phyloP scores from a whole-genome alignment of 2,329 filamentous ascomycete genomes.

The Penicillium olsonii region DNA sequence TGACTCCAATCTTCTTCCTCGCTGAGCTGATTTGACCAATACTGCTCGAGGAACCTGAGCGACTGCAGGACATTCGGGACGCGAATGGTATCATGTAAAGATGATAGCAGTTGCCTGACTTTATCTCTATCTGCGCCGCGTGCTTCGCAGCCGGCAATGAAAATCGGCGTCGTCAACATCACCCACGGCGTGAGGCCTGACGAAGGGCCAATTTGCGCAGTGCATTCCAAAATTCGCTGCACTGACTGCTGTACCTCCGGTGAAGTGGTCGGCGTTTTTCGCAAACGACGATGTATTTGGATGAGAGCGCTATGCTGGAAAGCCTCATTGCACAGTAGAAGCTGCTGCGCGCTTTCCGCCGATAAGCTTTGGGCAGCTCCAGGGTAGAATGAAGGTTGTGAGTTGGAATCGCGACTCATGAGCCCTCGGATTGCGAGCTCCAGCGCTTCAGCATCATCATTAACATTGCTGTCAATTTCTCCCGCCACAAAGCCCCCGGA shows the following conservation, averaged over 20 bases:
- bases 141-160: constrained; percentile 47
- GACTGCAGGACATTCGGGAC: constrained; percentile 46
- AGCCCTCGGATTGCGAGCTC: constrained; percentile 37
- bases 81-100: constrained; percentile 42
- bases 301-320: constrained; percentile 48
- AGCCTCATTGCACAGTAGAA: constrained; percentile 44
- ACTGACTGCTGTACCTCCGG: constrained; percentile 38
- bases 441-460: constrained; percentile 34
- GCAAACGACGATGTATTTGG: constrained; percentile 43
- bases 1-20: constrained; percentile 42
- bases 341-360: constrained; percentile 35
- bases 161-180: constrained; percentile 46
- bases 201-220: constrained; percentile 40
- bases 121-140: constrained; percentile 37
- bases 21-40: constrained; percentile 35
- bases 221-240: constrained; percentile 42
- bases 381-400: constrained; percentile 38
- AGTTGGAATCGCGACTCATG: constrained; percentile 34
- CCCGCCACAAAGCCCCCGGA: constrained; percentile 16
- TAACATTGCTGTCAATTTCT: constrained; percentile 22
- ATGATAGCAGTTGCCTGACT: constrained; percentile 34
- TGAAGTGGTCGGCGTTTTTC: constrained; percentile 32
- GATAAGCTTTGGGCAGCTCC: constrained; percentile 37
- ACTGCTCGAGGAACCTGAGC: constrained; percentile 43
- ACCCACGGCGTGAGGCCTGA: constrained; percentile 44